Evolutionary conservation across 1,284 basidiomycete genomes (phyloP), one percentile per base, ranked within the genome.

Genomic region (Rhodotorula sp.): DNA sequence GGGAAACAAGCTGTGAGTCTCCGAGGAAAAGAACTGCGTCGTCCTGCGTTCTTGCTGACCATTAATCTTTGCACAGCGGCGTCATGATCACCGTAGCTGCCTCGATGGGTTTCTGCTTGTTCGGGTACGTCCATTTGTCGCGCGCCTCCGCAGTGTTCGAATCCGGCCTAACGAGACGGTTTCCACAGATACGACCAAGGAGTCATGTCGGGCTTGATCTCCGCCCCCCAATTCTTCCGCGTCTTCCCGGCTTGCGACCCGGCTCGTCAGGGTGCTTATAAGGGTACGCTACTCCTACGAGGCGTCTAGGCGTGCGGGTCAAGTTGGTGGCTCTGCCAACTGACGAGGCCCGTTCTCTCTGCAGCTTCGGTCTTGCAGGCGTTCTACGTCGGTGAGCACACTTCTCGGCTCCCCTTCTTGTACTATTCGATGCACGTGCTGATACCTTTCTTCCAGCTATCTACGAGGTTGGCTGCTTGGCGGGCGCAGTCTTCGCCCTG

Each of bases 401-500:
- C 18, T 50, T 47, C 31, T 10, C 28, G 19, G 48, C 6, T 5
- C 12, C 18, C 16, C 16, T 18, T 49, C 34, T 34, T 7, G 34
- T 3, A 12, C 23, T 21, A 6, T 19, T 18, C 5, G 23, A 21
- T 6, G 18, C 48, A 23, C 19, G 5, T 12, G 18, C 48, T 49
- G 48, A 49, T 21, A 6, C 18, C 48, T 49, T 5, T 12, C 48
- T 49, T 49, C 48, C 48, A 49, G 48, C 48, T 23, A 49, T 49
- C 43, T 63, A 63, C 54, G 62, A 63, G 54, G 52, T 63, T 23
- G 63, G 63, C 8, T 64, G 63, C 47, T 47, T 64, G 21, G 63
- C 34, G 6, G 74, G 74, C 16, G 74, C 74, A 18, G 62, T 74
- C 62, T 71, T 71, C 16, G 72, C 72, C 12, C 65, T 76, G 38